A percentile compares a stretch with the other conserved stretches of the same genome.
phyloP scores from a whole-genome alignment of 2,329 filamentous ascomycete species.

The Claviceps sp. region DNA sequence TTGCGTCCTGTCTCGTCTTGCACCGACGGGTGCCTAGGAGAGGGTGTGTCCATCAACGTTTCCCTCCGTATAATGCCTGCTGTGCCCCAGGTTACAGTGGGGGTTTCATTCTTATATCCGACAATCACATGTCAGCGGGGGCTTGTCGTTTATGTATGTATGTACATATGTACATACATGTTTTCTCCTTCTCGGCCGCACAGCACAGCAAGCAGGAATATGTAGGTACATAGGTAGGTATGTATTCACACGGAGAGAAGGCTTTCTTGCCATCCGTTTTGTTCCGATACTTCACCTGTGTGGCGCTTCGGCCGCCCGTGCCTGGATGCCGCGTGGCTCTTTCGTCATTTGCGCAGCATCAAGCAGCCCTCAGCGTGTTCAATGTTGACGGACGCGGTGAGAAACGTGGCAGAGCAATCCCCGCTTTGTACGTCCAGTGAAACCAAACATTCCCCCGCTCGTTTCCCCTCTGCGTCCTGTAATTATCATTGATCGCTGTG shows the following conservation, averaged over 20 bases:
- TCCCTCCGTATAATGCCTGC: too few relatives aligned
- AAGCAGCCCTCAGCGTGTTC: not conserved
- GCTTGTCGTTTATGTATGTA: not conserved
- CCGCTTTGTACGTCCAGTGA: not conserved
- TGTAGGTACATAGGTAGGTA: not conserved
- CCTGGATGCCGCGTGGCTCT: not conserved
- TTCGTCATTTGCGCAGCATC: not conserved
- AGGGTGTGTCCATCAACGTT: too few relatives aligned
- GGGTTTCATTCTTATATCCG: not conserved
- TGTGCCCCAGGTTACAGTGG: too few relatives aligned
- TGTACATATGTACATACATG: not conserved
- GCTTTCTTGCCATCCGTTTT: not conserved
- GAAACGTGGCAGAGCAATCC: not conserved
- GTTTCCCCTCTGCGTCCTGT: not conserved
- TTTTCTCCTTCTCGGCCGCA: too few relatives aligned
- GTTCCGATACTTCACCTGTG: conserved; percentile 2
- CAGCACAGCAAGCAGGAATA: not conserved
- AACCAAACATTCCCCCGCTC: not conserved
- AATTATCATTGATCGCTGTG: too few relatives aligned
- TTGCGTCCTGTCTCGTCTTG: not conserved
- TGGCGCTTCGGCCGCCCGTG: not conserved
- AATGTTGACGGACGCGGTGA: too few relatives aligned
- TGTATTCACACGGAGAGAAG: too few relatives aligned
- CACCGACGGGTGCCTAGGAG: too few relatives aligned
- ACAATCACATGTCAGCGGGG: conserved; percentile 4